Evolutionary conservation across 78 protist genomes (phyloP).

Genomic region (Ministeria vibrans): DNA sequence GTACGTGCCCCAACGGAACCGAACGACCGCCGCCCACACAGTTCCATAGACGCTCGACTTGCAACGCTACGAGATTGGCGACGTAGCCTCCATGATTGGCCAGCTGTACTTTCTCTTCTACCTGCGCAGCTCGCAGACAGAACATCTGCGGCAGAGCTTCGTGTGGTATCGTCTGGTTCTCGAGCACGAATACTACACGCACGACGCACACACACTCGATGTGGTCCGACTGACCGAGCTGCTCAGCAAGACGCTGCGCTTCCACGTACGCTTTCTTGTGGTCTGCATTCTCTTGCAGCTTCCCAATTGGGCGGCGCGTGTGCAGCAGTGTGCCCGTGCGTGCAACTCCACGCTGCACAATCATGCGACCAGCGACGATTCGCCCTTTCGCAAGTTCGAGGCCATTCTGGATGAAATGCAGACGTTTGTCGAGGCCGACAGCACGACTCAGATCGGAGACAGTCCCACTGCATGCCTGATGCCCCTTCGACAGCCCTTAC

Average conservation of each 20-base stretch:
- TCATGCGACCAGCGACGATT: background rate
- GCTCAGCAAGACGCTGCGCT: conserved; percentile 26
- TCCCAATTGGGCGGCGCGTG: too few relatives aligned
- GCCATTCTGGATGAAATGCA: background rate
- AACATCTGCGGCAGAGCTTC: conserved; percentile 10
- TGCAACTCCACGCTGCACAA: too few relatives aligned
- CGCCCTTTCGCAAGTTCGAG: background rate
- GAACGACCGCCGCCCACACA: too few relatives aligned
- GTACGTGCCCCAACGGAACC: background rate
- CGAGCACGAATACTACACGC: conserved; percentile 10
- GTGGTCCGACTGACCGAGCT: background rate
- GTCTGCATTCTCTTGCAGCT: conserved; percentile 28
- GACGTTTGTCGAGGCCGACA: background rate
- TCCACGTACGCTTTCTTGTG: conserved; percentile 26
- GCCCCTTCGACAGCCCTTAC: background rate
- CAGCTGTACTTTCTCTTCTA: conserved; percentile 49
- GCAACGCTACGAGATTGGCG: conserved; percentile 32
- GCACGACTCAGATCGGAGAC: too few relatives aligned
- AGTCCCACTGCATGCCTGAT: too few relatives aligned
- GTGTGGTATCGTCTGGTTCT: conserved; percentile 27
- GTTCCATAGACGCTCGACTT: too few relatives aligned
- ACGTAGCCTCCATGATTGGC: conserved; percentile 35
- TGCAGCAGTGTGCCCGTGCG: too few relatives aligned
- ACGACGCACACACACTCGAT: background rate
- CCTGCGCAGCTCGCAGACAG: conserved; percentile 24